phyloP scores from a whole-genome alignment of 306 rosid species.

The Sicyos baderoa region DNA sequence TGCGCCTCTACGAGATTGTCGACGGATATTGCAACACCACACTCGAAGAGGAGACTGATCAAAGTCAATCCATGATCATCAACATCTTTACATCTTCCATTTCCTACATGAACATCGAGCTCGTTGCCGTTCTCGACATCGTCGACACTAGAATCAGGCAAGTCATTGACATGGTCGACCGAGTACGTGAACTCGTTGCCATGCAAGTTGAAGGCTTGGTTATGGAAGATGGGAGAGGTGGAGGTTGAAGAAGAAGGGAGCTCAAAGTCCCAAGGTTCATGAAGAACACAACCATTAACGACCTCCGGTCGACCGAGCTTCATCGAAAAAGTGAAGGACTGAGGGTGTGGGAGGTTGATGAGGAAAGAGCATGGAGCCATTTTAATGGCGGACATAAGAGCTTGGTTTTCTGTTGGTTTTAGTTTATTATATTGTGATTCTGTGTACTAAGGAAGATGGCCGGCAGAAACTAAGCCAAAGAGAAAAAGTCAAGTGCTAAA shows the following conservation, averaged over 20 bases:
- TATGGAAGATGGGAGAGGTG: slow-evolving; percentile 31
- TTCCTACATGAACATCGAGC: slow-evolving; percentile 33
- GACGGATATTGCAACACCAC: slow-evolving; percentile 72
- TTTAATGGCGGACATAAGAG: slow-evolving; percentile 28
- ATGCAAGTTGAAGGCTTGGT: slow-evolving; percentile 33
- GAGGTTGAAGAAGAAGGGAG: slow-evolving; percentile 27
- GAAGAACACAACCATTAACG: slow-evolving; percentile 35
- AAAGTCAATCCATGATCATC: slow-evolving; percentile 42
- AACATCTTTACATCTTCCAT: slow-evolving; percentile 15
- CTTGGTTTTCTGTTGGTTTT: not conserved
- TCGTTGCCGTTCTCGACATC: slow-evolving; percentile 21
- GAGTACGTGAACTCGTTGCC: slow-evolving; percentile 48
- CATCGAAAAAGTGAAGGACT: slow-evolving; percentile 23
- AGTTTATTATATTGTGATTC: slow-evolving; percentile 11
- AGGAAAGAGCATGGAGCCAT: slow-evolving; percentile 29
- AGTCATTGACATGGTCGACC: slow-evolving; percentile 57
- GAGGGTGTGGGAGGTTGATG: slow-evolving; percentile 23
- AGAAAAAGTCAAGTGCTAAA: slow-evolving; percentile 39
- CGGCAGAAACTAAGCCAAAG: slow-evolving; percentile 53
- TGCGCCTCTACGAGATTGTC: slow-evolving; percentile 68
- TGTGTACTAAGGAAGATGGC: slow-evolving; percentile 32
- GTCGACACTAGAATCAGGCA: slow-evolving; percentile 31
- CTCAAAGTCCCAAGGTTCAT: slow-evolving; percentile 44
- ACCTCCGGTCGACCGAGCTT: slow-evolving; percentile 45
- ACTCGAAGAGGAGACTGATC: slow-evolving; percentile 59